Conservation (phyloP, 306 rosid genomes). For the Castanea crenata region DNA sequence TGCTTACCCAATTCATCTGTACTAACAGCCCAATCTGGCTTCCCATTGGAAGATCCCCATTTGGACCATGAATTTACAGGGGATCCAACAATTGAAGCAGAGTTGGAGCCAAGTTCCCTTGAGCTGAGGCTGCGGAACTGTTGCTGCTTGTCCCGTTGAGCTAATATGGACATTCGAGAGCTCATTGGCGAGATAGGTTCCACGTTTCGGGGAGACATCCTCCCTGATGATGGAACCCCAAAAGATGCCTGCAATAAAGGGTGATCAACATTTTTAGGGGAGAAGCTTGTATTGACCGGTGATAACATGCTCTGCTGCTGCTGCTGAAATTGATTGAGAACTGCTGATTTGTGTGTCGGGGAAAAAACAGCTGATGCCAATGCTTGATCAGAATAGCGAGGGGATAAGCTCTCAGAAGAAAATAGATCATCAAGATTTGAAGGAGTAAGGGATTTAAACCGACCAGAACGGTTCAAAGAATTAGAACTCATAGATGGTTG, state of each 20-base stretch:
- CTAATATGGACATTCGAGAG: conserved; percentile 69
- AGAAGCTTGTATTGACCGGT: conserved; percentile 76
- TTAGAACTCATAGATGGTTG: conserved; percentile 66
- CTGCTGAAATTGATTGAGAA: conserved; percentile 88
- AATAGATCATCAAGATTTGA: conserved; percentile 90
- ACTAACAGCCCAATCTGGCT: conserved; percentile 73
- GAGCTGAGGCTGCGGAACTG: conserved; percentile 97
- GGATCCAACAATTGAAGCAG: conserved; percentile 47
- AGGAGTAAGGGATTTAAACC: conserved; percentile 64
- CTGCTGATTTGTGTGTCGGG: conserved; percentile 85
- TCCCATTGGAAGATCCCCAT: conserved; percentile 84
- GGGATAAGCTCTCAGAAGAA: conserved; percentile 83
- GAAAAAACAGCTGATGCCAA: conserved; percentile 72
- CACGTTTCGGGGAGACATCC: conserved; percentile 81
- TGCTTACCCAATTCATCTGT: conserved; percentile 70
- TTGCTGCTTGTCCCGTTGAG: conserved; percentile 80
- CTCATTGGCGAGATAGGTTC: conserved; percentile 88
- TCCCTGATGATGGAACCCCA: conserved; percentile 72
- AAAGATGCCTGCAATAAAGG: conserved; percentile 66
- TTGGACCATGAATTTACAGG: conserved; percentile 68
- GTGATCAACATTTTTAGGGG: conserved; percentile 67
- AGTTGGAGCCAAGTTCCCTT: conserved; percentile 74
- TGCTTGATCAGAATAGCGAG: conserved; percentile 72
- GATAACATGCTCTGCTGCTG: conserved; percentile 84
- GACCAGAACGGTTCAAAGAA: conserved; percentile 69